Base-by-base conservation (phyloP, 805 yeast genomes). In the Saitoella complicata region DNA sequence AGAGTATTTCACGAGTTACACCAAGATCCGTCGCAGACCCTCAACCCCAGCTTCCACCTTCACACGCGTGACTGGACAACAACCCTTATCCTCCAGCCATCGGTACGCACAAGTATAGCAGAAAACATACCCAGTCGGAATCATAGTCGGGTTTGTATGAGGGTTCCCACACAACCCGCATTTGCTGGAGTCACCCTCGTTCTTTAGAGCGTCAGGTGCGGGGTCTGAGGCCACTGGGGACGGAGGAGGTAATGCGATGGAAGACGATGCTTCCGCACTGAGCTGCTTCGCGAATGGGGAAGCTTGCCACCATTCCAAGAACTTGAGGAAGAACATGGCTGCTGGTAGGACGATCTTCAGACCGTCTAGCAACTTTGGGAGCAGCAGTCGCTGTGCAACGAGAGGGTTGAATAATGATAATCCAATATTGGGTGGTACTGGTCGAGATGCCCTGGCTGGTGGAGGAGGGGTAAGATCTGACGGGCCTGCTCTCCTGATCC, bases 291-390 rank as follows among this genome's bases (percentile, higher is more conserved):
- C 75, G 55, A 84, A 72, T 48, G 80, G 84, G 10, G 86, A 76
- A 30, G 81, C 72, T 49, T 76, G 75, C 93, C 94, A 87, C 95
- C 96, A 87, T 59, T 87, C 96, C 34, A 85, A 67, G 53, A 87
- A 83, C 61, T 85, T 84, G 48, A 87, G 67, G 29, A 78, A 55
- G 57, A 88, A 86, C 43, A 87, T 79, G 2, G 93, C 83, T 0
- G 80, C 69, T 0, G 95, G 95, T 61, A 88, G 75, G 63, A 42
- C 74, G 70, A 51, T 71, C 45, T 51, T 49, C 34, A 57, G 52
- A 1, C 53, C 51, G 4, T 21, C 21, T 21, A 21, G 21, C 21
- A 21, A 21, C 21, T 21, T 21, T 21, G 21, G 21, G 21, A 21
- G 21, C 21, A 21, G 21, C 21, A 21, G 4, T 21, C 21, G 21